Evolutionary conservation across 208 protist species (phyloP), one percentile per base, ranked within the genome.

Genomic region (Acanthamoeba triangularis): DNA sequence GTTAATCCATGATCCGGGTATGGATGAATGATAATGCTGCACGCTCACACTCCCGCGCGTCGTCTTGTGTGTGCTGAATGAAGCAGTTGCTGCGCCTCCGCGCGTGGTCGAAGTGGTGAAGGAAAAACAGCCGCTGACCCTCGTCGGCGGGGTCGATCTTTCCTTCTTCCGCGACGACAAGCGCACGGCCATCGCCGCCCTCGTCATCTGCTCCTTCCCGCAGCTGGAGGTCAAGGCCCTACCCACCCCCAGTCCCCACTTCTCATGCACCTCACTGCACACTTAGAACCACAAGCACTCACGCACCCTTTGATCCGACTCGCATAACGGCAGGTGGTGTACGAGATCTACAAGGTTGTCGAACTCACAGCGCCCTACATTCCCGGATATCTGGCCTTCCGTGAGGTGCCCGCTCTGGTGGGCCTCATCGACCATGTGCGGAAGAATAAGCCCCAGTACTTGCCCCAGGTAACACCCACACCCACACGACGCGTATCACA

Each of bases 311-410:
- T 1, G 41, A 4, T 44, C 41, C 4, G 41, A 44, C 4, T 44
- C 41, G 4, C 41, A n/a, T n/a, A n/a, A n/a, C 69, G n/a, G 1
- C 72, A 97, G 84, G 95, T 97, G 4, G 96, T 98, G 3, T 98
- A 98, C 56, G 95, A 98, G 49, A 69, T 90, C 0, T 97, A 84
- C 76, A 67, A 94, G 49, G 94, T 97, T 95, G 93, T 98, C 3
- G 69, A 97, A 56, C 72, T 98, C 11, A 90, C 41, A 0, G 67
- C 98, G 61, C 99, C 99, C 0, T 99, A 99, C 96, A 97, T 99
- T 25, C 56, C 84, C 8, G 98, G 99, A 8, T 99, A 98, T 96
- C 96, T 99, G 1, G 99, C 99, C 16, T 99, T 99, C 87, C 98
- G 99, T 28, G 99, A 99, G 95, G 97, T 98, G 13, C 87, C 95